phyloP scores from a whole-genome alignment of 176 grass and related monocot species.

The Avena sativa region DNA sequence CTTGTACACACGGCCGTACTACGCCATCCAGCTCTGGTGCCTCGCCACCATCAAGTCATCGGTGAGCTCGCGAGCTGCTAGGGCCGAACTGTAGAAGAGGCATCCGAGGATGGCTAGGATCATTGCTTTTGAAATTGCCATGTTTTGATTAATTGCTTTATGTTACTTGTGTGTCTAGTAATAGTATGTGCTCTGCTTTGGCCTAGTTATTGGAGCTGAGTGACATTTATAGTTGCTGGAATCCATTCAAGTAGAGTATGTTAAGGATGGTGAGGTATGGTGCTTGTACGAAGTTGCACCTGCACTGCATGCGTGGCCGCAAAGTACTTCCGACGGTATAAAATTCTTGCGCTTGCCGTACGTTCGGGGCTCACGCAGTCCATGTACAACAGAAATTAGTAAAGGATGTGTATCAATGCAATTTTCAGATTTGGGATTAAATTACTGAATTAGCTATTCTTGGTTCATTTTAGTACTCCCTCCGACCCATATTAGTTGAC shows the following conservation, averaged over 20 bases:
- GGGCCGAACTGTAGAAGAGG: neutral
- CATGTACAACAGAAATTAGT: neutral
- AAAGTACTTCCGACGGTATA: neutral
- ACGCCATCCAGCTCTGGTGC: neutral
- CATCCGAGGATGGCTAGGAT: neutral
- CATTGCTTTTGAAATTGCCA: neutral
- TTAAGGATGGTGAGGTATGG: neutral
- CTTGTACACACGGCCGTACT: constrained; percentile 2
- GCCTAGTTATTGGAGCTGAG: neutral
- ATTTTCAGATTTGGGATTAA: neutral
- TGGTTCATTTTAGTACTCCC: neutral
- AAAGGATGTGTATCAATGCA: neutral
- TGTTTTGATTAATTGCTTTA: neutral
- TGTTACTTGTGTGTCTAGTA: neutral
- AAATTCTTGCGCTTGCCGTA: neutral
- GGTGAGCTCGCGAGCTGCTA: neutral
- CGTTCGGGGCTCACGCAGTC: neutral
- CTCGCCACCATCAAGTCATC: neutral
- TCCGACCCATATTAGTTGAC: too few relatives aligned
- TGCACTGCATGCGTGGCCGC: neutral
- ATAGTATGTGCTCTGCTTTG: neutral
- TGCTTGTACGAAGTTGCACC: neutral
- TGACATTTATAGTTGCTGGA: neutral
- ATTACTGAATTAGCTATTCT: neutral
- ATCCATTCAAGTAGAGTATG: neutral